Evolutionary conservation across 2,329 filamentous ascomycete genomes (phyloP), one percentile per base, ranked within the genome.

Genomic region (Neofusicoccum parvum): DNA sequence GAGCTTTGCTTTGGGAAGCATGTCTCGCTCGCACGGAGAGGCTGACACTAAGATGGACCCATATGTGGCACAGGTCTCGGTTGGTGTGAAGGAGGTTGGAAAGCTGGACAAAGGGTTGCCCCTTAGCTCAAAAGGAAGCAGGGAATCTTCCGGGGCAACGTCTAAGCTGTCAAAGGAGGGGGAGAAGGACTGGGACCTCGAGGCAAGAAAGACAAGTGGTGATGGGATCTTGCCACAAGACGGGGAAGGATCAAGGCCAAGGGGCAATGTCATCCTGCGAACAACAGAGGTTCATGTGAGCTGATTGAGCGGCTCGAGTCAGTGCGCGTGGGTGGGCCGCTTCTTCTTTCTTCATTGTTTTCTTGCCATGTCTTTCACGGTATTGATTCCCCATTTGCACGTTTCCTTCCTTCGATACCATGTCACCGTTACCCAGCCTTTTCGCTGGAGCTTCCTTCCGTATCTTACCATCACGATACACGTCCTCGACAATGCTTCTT

Each of bases 231-330:
- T 65, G 11, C 23, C 51, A 11, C 51, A 41, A 5, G 51, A 50
- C 3, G 51, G 20, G 3, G 45, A 36, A 9, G 12, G 41, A 7
- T 9, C n/a, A 32, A 64, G 51, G 6, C 51, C 51, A 14, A 45
- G 49, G 27, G 41, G 63, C 23, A n/a, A 20, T 6, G 63, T 45
- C 36, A 65, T 65, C 15, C 6, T 65, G 20, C 20, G 63, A 10
- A 65, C 63, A 45, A 65, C 63, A 12, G 63, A 65, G 45, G 63
- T 65, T 10, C 43, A 45, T 10, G 63, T 65, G 11, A 56, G 50
- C 17, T 64, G 62, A 64, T 17, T 17, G 6, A 6, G 32, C 20
- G 17, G 17, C 17, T 23, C 17, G 11, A n/a, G 37, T 36, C 27
- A 20, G 12, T 14, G 10, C 20, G 46, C 14, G n/a, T 9, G 39